Conservation (phyloP, 164 flowering plant genomes). For the Tetracentron sinense region DNA sequence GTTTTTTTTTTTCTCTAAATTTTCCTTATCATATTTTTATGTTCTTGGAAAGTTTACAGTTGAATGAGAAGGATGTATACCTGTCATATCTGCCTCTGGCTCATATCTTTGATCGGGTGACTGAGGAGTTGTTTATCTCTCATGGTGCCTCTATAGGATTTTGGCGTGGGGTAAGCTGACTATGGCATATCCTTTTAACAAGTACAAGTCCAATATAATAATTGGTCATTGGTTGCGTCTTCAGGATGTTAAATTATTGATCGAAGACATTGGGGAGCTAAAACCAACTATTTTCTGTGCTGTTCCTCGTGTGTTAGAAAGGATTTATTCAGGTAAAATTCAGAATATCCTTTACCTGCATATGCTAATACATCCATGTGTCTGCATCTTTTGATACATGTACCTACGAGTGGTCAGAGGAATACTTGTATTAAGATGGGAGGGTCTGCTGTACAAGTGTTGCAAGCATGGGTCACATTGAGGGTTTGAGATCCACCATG, state of each 20-base stretch:
- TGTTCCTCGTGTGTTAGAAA: constrained; percentile 94
- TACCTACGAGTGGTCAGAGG: background rate
- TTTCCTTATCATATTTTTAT: background rate
- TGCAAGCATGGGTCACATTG: background rate
- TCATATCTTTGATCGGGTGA: constrained; percentile 89
- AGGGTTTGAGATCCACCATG: constrained; percentile 1
- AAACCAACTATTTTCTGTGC: constrained; percentile 90
- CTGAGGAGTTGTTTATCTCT: constrained; percentile 72
- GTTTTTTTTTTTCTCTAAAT: background rate
- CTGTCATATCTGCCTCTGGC: constrained; percentile 94
- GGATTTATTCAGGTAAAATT: constrained; percentile 69
- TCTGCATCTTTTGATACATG: background rate
- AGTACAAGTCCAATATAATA: constrained; percentile 7
- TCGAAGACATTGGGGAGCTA: constrained; percentile 85
- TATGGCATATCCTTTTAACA: background rate
- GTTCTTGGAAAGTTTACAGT: constrained; percentile 35
- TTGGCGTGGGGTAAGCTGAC: constrained; percentile 90
- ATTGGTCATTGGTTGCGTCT: constrained; percentile 12
- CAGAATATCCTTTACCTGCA: background rate
- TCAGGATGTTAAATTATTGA: constrained; percentile 85
- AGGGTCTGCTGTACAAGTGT: background rate
- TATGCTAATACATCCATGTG: background rate
- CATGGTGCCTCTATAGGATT: constrained; percentile 91
- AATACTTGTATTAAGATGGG: background rate
- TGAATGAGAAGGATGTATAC: constrained; percentile 66